Conservation (phyloP, 768 basidiomycete species). For the Tephrocybe sp. region DNA sequence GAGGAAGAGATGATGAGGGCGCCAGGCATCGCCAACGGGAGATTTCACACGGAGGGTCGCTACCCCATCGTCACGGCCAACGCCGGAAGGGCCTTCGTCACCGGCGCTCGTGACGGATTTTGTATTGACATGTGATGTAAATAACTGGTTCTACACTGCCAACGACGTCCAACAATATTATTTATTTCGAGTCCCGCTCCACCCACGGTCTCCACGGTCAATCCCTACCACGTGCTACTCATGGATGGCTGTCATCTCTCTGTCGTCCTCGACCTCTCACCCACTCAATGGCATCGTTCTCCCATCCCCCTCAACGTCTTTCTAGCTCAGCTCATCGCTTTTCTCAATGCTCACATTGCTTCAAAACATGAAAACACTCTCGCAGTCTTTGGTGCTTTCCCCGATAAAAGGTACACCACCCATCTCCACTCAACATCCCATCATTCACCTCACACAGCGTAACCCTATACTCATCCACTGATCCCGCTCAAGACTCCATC, state of each 20-base stretch:
- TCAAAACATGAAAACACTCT: conserved; percentile 89
- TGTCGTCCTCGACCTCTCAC: conserved; percentile 83
- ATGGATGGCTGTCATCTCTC: conserved; percentile 56
- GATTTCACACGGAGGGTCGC: conserved; percentile 54
- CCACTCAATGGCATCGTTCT: conserved; percentile 81
- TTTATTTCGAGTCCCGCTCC: conserved; percentile 10
- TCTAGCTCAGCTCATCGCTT: conserved; percentile 82
- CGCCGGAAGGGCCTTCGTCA: conserved; percentile 56
- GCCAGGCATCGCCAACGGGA: conserved; percentile 54
- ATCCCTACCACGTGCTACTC: conserved; percentile 2
- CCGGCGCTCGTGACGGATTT: conserved; percentile 54
- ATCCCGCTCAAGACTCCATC: conserved; percentile 34
- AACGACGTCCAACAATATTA: conserved; percentile 8
- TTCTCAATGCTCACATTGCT: conserved; percentile 92
- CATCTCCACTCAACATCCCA: no score
- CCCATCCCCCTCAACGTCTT: conserved; percentile 66
- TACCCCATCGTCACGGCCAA: conserved; percentile 59
- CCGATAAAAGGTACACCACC: conserved; percentile 66
- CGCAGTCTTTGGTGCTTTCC: conserved; percentile 88
- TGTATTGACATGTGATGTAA: conserved; percentile 14
- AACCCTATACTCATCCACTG: conserved; percentile 73
- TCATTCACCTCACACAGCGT: conserved; percentile 39
- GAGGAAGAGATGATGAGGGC: conserved; percentile 42
- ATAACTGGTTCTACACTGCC: conserved; percentile 5
- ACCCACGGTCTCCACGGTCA: conserved; percentile 1